A percentile compares a stretch with the other conserved stretches of the same genome.
phyloP scores from a whole-genome alignment of 768 basidiomycete species.

The Mycena amicta region DNA sequence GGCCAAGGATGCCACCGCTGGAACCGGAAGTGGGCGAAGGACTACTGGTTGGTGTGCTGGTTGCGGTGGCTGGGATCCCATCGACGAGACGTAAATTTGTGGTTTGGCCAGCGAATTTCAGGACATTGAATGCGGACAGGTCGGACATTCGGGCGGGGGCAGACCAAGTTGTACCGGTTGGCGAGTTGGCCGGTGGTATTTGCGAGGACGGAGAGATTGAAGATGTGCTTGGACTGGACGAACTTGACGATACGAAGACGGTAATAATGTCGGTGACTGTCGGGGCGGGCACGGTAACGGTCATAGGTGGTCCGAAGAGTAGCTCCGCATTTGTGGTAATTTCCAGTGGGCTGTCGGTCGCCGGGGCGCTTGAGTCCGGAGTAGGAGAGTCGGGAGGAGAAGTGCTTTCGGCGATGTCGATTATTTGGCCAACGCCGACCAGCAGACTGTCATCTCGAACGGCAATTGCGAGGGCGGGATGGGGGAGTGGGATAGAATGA shows the following conservation, averaged over 20 bases:
- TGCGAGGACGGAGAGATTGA: slow-evolving; percentile 13
- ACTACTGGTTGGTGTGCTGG: slow-evolving; percentile 26
- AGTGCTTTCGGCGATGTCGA: background rate
- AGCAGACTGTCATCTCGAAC: background rate
- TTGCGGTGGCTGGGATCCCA: slow-evolving; percentile 44
- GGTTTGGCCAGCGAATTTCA: slow-evolving; percentile 54
- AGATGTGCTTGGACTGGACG: slow-evolving; percentile 10
- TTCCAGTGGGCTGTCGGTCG: slow-evolving; percentile 1
- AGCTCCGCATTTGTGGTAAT: slow-evolving; percentile 5
- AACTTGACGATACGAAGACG: slow-evolving; percentile 22
- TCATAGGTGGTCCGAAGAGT: slow-evolving; percentile 7
- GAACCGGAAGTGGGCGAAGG: slow-evolving; percentile 8
- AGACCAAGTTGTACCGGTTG: slow-evolving; percentile 44
- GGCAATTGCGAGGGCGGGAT: background rate
- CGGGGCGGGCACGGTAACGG: slow-evolving; percentile 12
- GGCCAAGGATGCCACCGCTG: slow-evolving; percentile 12
- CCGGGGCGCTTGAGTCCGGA: background rate
- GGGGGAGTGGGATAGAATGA: background rate
- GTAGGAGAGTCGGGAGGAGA: background rate
- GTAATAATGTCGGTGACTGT: slow-evolving; percentile 32
- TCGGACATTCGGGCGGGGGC: slow-evolving; percentile 57
- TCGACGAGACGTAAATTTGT: slow-evolving; percentile 59
- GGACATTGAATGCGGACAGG: slow-evolving; percentile 60
- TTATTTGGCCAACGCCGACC: background rate
- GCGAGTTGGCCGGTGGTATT: background rate